phyloP scores from a whole-genome alignment of 805 yeast species.

The Hagleromyces aurorensis region DNA sequence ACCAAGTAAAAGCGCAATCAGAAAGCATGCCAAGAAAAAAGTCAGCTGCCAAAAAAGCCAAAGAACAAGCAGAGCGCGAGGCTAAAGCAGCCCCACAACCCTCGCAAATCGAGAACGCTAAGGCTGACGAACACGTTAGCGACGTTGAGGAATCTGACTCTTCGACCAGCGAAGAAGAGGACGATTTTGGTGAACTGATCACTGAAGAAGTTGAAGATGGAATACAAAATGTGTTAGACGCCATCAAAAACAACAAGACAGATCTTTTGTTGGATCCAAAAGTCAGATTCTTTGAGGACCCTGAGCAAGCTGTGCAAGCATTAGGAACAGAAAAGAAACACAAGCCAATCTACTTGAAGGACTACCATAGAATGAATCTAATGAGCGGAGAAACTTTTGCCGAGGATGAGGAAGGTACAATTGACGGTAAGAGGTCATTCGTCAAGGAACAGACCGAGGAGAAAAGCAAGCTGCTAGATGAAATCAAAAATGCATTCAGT shows the following conservation, averaged over 20 bases:
- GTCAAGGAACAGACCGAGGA: conserved; percentile 71
- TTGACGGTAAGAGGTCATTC: conserved; percentile 48
- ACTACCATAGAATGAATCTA: conserved; percentile 80
- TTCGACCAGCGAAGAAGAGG: conserved; percentile 55
- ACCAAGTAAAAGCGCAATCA: not conserved
- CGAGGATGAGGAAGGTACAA: conserved; percentile 41
- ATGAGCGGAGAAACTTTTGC: conserved; percentile 55
- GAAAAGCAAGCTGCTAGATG: conserved; percentile 61
- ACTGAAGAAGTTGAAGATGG: conserved; percentile 83
- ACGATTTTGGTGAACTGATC: conserved; percentile 80
- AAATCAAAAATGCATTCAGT: conserved; percentile 63
- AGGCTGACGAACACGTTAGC: conserved; percentile 19
- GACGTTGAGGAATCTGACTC: conserved; percentile 34
- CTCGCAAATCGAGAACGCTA: conserved; percentile 25
- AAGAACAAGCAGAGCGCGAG: conserved; percentile 33
- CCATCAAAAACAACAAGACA: conserved; percentile 63
- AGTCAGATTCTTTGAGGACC: conserved; percentile 65
- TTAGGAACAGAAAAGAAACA: conserved; percentile 33
- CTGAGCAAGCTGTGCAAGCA: conserved; percentile 36
- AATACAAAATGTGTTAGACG: conserved; percentile 58
- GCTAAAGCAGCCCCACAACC: conserved; percentile 3
- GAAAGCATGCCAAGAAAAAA: conserved; percentile 76
- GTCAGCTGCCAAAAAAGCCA: conserved; percentile 70
- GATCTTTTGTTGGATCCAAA: conserved; percentile 53
- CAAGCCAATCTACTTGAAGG: conserved; percentile 83